phyloP scores from a whole-genome alignment of 441 rosid genomes.

The Iberis amara region DNA sequence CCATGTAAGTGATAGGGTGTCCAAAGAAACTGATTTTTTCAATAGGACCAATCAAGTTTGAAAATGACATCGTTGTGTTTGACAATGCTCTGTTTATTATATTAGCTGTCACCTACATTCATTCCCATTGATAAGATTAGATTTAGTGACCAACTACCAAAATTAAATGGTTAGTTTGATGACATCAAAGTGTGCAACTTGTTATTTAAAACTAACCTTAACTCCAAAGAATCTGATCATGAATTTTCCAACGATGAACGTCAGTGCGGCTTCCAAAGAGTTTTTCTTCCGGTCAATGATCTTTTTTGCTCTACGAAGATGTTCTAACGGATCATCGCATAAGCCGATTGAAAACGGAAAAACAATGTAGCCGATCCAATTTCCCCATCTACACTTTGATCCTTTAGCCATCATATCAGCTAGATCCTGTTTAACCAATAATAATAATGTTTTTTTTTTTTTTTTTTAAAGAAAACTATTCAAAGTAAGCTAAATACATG shows the following conservation, averaged over 20 bases:
- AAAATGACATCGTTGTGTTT: conserved; percentile 57
- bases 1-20: conserved; percentile 57
- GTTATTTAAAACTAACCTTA: conserved; percentile 34
- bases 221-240: conserved; percentile 36
- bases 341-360: conserved; percentile 45
- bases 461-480: too few relatives aligned
- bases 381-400: conserved; percentile 57
- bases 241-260: conserved; percentile 31
- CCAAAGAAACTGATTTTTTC: conserved; percentile 70
- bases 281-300: conserved; percentile 52
- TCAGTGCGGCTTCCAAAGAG: conserved; percentile 46
- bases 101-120: conserved; percentile 36
- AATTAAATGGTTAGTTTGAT: neutral
- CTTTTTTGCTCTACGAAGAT: conserved; percentile 52
- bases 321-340: conserved; percentile 47
- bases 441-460: too few relatives aligned
- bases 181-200: neutral
- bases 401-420: conserved; percentile 53
- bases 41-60: conserved; percentile 58
- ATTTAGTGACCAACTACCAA: neutral
- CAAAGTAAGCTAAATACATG: neutral
- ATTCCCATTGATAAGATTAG: neutral
- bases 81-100: conserved; percentile 37
- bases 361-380: conserved; percentile 50
- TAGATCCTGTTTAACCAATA: conserved; percentile 33